Conservation (phyloP, 2,329 filamentous ascomycete genomes). For the Calycina herbarum region DNA sequence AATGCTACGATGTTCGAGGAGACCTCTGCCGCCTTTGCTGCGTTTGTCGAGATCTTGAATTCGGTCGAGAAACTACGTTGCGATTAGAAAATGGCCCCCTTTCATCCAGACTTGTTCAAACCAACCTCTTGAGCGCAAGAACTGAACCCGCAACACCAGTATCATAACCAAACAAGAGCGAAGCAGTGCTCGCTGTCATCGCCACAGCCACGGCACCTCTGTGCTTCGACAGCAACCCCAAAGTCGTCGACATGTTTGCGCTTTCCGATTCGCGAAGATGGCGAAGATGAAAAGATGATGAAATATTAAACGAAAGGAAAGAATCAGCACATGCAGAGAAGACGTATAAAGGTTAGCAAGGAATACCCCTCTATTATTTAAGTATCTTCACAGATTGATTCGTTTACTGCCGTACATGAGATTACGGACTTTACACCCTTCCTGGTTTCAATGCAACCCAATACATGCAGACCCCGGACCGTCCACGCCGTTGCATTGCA, state of each 20-base stretch:
- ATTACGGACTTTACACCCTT: not conserved
- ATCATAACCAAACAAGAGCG: conserved; percentile 30
- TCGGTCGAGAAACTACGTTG: conserved; percentile 4
- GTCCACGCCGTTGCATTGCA: not conserved
- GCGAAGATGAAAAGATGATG: conserved; percentile 5
- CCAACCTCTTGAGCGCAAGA: conserved; percentile 24
- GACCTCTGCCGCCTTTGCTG: conserved; percentile 18
- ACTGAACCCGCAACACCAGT: conserved; percentile 29
- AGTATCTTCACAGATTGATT: not conserved
- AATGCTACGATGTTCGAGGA: conserved; percentile 47
- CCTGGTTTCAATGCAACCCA: conserved; percentile 5
- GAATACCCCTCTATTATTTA: not conserved
- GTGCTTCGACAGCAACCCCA: conserved; percentile 18
- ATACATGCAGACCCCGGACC: not conserved
- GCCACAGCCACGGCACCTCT: conserved; percentile 23
- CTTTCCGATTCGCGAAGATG: not conserved
- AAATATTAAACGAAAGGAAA: not conserved
- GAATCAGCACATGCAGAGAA: not conserved
- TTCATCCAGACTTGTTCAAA: not conserved
- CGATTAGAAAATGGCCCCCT: not conserved
- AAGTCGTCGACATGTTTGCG: conserved; percentile 10
- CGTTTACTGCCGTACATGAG: not conserved
- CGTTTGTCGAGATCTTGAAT: conserved; percentile 21
- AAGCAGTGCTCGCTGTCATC: conserved; percentile 25
- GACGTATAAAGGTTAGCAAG: not conserved